Base-by-base conservation (phyloP, 495 filamentous ascomycete species). In the Annulohypoxylon stygium region DNA sequence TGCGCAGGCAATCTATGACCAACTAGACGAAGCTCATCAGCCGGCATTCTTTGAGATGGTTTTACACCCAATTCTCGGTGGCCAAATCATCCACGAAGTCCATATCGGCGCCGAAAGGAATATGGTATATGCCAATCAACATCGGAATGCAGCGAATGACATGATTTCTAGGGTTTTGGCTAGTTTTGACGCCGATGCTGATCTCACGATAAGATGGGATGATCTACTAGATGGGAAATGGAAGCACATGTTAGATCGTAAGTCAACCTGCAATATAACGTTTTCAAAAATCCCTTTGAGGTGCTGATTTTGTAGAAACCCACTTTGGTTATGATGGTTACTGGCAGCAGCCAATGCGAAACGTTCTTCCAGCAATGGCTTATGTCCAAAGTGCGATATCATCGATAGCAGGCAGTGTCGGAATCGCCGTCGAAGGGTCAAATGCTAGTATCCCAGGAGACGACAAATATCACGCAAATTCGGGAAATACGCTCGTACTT, bases 261-360 rank as follows among this genome's bases (percentile, higher is more conserved):
- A 80, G 82, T 78, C 1, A 26, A 57, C 6, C 14, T 26, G 2
- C 64, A 34, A 58, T 14, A n/a, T 43, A n/a, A 3, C 26, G 30
- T 34, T 9, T 7, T 10, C 30, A 30, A 11, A 14, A 26, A 61
- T 70, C 30, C 64, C 60, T 73, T 12, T 7, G n/a, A 18, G 18
- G 16, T 47, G 69, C 37, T 61, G 55, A 59, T 11, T 33, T 39
- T 45, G 3, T 68, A 86, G 83, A 87, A 80, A 86, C 86, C 1
- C 86, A 88, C 69, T 79, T 88, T 16, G 84, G 85, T 26, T 88
- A 84, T 45, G 80, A 85, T 20, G 81, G 81, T 43, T 86, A 87
- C 78, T 88, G 88, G 90, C 90, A 93, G 75, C 90, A 92, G 75
- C 87, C 90, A 3, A 93, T 92, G 90, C 82, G 90, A 33, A 90